Base-by-base conservation (phyloP, 2,329 filamentous ascomycete species). In the Paraconiothyrium brasiliense region DNA sequence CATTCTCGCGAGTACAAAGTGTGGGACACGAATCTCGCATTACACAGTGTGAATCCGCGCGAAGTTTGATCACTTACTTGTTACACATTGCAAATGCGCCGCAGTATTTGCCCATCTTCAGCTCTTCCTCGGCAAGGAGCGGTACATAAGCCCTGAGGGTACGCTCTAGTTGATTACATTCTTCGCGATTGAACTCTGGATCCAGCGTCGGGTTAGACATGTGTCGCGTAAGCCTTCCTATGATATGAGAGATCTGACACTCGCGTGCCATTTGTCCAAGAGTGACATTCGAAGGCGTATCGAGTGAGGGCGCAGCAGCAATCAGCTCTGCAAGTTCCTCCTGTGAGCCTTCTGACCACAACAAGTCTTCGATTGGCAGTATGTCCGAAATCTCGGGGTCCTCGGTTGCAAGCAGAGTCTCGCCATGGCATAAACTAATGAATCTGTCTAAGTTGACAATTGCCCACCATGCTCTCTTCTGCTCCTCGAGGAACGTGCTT, bases 181-280 rank as follows among this genome's bases (percentile, higher is more conserved):
- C 48, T 32, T 50, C 48, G 2, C 20, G 20, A 50, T 50, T 50
- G 13, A 34, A 50, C 4, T n/a, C n/a, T 10, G 32, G 27, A 34
- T 50, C 27, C 16, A 32, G 16, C 10, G 27, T 50, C 13, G 27
- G 48, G 30, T 50, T 50, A n/a, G 32, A 50, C 48, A 50, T 22
- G 32, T 50, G 48, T 50, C 48, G 48, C 11, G 30, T 35, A 24
- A 22, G 6, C 16, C 48, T 22, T 13, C 48, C 48, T 20, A 50
- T 24, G 16, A 50, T 32, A 35, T 50, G 48, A n/a, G 48, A 13
- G 11, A 50, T 34, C 27, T 50, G 48, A 30, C 48, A 50, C 16
- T 50, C 48, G 7, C 48, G 27, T 50, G 48, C 24, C 48, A 50
- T 50, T 16, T 50, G 48, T 32, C 48, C 48, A 16, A 50, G 27